Base-by-base conservation (phyloP, 2,329 filamentous ascomycete species). In the Apiospora pterosperma region DNA sequence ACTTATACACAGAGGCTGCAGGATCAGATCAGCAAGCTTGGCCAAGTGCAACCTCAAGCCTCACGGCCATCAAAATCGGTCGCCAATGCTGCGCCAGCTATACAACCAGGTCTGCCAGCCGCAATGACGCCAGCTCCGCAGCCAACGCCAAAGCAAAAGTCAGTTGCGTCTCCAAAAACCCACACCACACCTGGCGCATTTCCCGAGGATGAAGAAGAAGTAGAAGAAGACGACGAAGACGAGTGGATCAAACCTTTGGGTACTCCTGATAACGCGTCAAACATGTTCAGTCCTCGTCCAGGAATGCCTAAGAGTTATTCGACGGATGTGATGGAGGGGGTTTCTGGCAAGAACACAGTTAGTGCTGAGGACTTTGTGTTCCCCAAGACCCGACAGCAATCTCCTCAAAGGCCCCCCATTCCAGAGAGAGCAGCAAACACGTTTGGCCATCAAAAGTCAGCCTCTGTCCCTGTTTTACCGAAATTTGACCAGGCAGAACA, bases 1-100 rank as follows among this genome's bases (percentile, higher is more conserved):
- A 94, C 93, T 0, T 96, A 96, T n/a, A 97, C 96, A 0, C 94
- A 98, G 76, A 85, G 92, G 52, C 82, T 99, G 19, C 93, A 97
- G 69, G 95, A 98, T 72, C 93, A 94, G 71, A 98, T 99, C 71
- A 97, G 89, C 73, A 85, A 86, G 79, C 79, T 90, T 61, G 87
- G 87, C 19, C 86, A 90, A 69, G 82, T 82, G 0, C 85, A 87
- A 65, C 76, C 83, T 5, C 81, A 77, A 55, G 78, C 79, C 60
- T 73, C 79, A 21, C 79, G 83, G 41, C 76, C 79, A 19, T 82
- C 84, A 1, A 87, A 85, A 66, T 82, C 81, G 1, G 77, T 82
- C 10, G 76, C 80, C 3, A 79, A 76, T 65, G 67, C 77, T 16
- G 74, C 59, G n/a, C 44, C 65, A 21, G 48, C 75, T 38, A 67